A percentile compares a stretch with the other conserved stretches of the same genome.
These are phyloP conservation scores for Neoboletus magnificus DNA, from an alignment of 768 basidiomycete species.

Conservation along the genomic window DNA sequence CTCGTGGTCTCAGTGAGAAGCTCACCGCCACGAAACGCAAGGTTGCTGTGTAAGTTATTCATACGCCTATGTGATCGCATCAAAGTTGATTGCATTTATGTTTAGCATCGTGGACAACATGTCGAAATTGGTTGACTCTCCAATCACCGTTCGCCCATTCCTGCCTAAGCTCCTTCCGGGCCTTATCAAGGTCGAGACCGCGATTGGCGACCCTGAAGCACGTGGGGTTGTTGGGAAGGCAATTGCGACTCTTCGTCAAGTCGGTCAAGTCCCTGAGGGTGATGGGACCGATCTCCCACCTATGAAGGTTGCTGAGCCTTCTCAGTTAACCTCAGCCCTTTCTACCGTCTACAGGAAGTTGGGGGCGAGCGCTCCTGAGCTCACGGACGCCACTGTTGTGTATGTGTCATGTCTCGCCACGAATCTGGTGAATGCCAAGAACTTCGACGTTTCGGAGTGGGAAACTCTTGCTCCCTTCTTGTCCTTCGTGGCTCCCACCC, in stretches of 20 bases:
- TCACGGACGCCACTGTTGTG: slow-evolving; percentile 54
- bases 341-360: slow-evolving; percentile 83
- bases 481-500: slow-evolving; percentile 57
- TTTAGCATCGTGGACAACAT: slow-evolving; percentile 94
- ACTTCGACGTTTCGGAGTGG: slow-evolving; percentile 90
- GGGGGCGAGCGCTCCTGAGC: slow-evolving; percentile 54
- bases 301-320: slow-evolving; percentile 70
- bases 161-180: slow-evolving; percentile 93
- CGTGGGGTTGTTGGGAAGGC: slow-evolving; percentile 89
- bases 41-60: slow-evolving; percentile 82
- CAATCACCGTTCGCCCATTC: slow-evolving; percentile 94
- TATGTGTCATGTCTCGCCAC: slow-evolving; percentile 81
- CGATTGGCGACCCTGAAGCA: slow-evolving; percentile 97
- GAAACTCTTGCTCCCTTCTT: slow-evolving; percentile 77
- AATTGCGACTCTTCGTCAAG: slow-evolving; percentile 92
- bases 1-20: slow-evolving; percentile 93
- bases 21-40: slow-evolving; percentile 95
- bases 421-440: slow-evolving; percentile 84
- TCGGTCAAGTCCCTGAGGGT: slow-evolving; percentile 80
- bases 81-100: slow-evolving; percentile 16
- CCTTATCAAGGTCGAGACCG: slow-evolving; percentile 90
- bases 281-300: slow-evolving; percentile 93
- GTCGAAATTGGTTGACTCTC: slow-evolving; percentile 95
- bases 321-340: slow-evolving; percentile 63
- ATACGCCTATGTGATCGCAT: slow-evolving; percentile 6